Base-by-base conservation (phyloP, 768 basidiomycete genomes). In the Infundibulicybe gibba region DNA sequence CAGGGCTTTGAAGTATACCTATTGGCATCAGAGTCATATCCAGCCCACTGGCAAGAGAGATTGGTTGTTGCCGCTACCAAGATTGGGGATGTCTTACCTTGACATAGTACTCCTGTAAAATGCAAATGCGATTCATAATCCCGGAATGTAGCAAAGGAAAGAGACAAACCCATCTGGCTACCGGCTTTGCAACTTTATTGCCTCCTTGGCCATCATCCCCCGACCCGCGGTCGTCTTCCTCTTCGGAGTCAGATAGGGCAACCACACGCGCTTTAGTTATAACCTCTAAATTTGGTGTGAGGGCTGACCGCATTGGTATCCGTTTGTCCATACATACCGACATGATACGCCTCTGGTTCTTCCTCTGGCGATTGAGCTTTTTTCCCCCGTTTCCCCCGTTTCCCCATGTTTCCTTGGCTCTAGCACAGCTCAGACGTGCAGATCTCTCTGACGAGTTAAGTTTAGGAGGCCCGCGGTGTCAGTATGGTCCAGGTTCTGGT, bases 51-150 rank as follows among this genome's bases (percentile, higher is more conserved):
- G n/a, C 47, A 50, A 41, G 45, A 9, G 49, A 47, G 43, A 43
- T 41, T 31, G 12, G 34, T 37, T n/a, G 25, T 31, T 49, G 11
- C 41, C 39, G 25, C 25, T 14, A 40, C 44, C 43, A 43, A 37
- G n/a, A 32, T 43, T 20, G 45, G 17, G 38, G 16, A 32, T 11
- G 16, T 32, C 44, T 49, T 49, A 86, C 87, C 72, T 87, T 87
- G 34, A 88, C 85, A 44, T 56, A 59, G 54, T 88, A 89, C 64
- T 85, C 78, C 87, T 83, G 39, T 67, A 32, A 12, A 40, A 11
- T 25, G 45, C 25, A 44, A 31, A 38, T 15, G 8, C 34, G 37
- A 30, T 10, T 44, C 13, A 25, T 30, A 20, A 13, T 17, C 38
- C 51, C 40, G 30, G 48, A 35, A 37, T 6, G 17, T 30, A 25